phyloP scores from a whole-genome alignment of 176 grass and related monocot species.

The Musa troglodytarum region DNA sequence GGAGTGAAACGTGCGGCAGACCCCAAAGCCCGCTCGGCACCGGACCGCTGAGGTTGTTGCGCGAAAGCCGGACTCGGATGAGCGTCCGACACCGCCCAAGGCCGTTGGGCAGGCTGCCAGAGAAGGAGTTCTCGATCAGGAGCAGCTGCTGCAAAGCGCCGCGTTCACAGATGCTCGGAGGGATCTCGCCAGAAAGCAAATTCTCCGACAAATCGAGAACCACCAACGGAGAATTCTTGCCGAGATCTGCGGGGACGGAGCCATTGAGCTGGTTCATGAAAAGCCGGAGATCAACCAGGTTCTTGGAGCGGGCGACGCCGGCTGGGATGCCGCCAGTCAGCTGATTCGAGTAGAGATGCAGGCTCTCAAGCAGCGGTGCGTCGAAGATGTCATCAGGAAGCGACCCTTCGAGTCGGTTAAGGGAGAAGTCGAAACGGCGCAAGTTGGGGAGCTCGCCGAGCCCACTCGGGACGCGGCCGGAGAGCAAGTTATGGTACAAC shows the following conservation, averaged over 20 bases:
- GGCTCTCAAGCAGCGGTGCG: slow-evolving; percentile 47
- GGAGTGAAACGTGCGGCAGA: slow-evolving; percentile 61
- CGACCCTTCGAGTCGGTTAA: slow-evolving; percentile 52
- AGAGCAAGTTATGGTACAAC: slow-evolving; percentile 76
- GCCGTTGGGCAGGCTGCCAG: slow-evolving; percentile 37
- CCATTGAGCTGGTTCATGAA: slow-evolving; percentile 60
- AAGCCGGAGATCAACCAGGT: slow-evolving; percentile 57
- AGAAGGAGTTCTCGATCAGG: slow-evolving; percentile 52
- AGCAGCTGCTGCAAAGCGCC: slow-evolving; percentile 74
- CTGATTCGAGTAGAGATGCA: slow-evolving; percentile 53
- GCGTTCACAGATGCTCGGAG: slow-evolving; percentile 58
- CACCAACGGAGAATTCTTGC: slow-evolving; percentile 44
- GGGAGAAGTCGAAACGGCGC: slow-evolving; percentile 37
- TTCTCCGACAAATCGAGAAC: slow-evolving; percentile 60
- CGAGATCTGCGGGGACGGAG: slow-evolving; percentile 47
- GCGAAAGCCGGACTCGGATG: slow-evolving; percentile 50
- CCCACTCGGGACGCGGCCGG: slow-evolving; percentile 42
- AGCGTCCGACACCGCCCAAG: slow-evolving; percentile 64
- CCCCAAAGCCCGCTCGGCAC: slow-evolving; percentile 72
- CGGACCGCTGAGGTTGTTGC: slow-evolving; percentile 48
- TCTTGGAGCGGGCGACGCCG: slow-evolving; percentile 18
- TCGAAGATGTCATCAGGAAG: slow-evolving; percentile 73
- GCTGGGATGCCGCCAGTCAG: slow-evolving; percentile 46
- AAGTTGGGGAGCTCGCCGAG: slow-evolving; percentile 36
- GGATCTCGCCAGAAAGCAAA: slow-evolving; percentile 59